Conservation (phyloP, 495 filamentous ascomycete species). For the Alectoria sarmentosa region DNA sequence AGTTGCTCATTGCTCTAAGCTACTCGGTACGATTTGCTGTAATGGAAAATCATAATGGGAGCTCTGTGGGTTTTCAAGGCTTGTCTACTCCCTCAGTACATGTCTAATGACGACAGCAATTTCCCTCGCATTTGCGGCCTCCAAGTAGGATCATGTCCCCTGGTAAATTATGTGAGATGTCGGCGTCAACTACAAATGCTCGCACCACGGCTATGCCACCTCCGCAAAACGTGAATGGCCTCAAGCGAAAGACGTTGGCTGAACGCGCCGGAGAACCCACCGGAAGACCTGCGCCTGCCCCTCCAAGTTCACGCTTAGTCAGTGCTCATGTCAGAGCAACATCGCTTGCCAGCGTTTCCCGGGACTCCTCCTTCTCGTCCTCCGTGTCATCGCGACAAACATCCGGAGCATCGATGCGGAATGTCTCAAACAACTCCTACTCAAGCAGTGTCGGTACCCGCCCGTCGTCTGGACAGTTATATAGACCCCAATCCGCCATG, state of each 20-base stretch:
- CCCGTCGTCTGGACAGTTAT: conserved; percentile 37
- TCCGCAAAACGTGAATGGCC: conserved; percentile 36
- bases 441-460: conserved; percentile 51
- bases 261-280: conserved; percentile 47
- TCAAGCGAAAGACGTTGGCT: conserved; percentile 51
- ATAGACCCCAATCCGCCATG: conserved; percentile 44
- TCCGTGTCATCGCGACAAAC: conserved; percentile 37
- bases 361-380: conserved; percentile 40
- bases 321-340: conserved; percentile 33
- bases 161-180: conserved; percentile 47
- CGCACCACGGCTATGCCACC: conserved; percentile 50
- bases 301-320: conserved; percentile 32
- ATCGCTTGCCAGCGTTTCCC: conserved; percentile 35
- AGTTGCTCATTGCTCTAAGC: neutral
- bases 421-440: conserved; percentile 42
- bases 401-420: conserved; percentile 42
- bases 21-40: neutral
- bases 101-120: conserved; percentile 9
- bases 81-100: neutral
- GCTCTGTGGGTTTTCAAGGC: conserved; percentile 17
- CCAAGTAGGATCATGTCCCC: conserved; percentile 24
- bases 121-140: conserved; percentile 23
- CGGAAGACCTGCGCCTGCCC: conserved; percentile 33
- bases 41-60: conserved; percentile 27
- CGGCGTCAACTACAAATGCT: conserved; percentile 61